Conservation (phyloP, 1,284 basidiomycete species). For the Peniophora sp. region DNA sequence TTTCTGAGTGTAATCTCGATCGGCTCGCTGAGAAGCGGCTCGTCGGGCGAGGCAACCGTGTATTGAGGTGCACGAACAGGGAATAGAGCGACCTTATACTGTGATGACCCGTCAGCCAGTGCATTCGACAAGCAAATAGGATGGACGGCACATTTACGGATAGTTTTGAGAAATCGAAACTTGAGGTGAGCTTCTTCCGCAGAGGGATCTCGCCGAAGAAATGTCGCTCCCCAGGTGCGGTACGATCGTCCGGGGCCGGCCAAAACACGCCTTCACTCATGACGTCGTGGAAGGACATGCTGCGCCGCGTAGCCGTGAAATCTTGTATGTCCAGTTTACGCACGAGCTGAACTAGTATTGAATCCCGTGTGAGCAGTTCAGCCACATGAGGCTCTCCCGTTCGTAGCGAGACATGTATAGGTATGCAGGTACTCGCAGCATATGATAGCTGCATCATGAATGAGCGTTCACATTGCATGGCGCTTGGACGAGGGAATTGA, state of each 20-base stretch:
- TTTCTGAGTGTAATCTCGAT: background rate
- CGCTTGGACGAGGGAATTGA: background rate
- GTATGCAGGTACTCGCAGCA: background rate
- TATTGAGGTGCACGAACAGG: background rate
- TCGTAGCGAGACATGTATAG: background rate
- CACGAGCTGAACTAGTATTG: background rate
- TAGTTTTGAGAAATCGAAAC: background rate
- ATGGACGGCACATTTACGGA: background rate
- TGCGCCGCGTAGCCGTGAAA: background rate
- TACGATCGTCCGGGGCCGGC: background rate
- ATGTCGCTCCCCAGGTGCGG: background rate
- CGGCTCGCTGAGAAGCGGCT: background rate
- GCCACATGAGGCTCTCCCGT: background rate
- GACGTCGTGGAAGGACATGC: slow-evolving; percentile 1
- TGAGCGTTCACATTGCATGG: background rate
- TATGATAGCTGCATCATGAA: background rate
- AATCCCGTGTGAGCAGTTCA: background rate
- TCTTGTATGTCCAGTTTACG: background rate
- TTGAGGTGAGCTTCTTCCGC: background rate
- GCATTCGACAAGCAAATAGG: background rate
- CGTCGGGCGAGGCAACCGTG: background rate
- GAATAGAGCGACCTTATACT: background rate
- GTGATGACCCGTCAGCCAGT: background rate
- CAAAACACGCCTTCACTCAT: background rate
- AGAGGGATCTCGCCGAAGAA: background rate